Evolutionary conservation across 2,329 filamentous ascomycete species (phyloP).

Genomic region (Fusarium sororula): DNA sequence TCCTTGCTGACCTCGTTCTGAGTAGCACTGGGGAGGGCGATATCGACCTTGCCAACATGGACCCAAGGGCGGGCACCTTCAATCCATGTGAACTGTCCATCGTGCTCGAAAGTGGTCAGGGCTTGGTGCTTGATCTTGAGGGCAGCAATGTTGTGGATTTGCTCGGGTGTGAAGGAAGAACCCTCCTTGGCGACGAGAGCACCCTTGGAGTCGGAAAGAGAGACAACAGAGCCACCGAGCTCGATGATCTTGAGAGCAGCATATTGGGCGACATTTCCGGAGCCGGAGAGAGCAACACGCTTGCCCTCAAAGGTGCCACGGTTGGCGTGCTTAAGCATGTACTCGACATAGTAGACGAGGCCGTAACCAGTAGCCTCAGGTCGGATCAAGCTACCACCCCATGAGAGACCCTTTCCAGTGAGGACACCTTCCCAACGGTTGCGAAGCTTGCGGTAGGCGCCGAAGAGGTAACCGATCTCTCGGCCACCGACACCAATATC

Average conservation of each 20-base stretch:
- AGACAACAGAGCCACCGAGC: conserved; percentile 91
- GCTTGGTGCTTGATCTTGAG: conserved; percentile 90
- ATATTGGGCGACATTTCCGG: conserved; percentile 98
- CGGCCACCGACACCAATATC: conserved; percentile 94
- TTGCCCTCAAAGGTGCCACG: conserved; percentile 89
- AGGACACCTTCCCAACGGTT: conserved; percentile 96
- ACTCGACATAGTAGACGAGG: conserved; percentile 93
- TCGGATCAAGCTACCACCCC: conserved; percentile 93
- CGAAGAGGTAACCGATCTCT: conserved; percentile 95
- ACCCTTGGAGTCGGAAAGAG: conserved; percentile 92
- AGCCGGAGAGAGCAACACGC: conserved; percentile 94
- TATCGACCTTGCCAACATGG: conserved; percentile 88
- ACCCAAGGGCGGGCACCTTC: conserved; percentile 89
- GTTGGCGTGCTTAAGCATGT: conserved; percentile 94
- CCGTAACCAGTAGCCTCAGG: conserved; percentile 98
- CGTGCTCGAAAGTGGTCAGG: conserved; percentile 75
- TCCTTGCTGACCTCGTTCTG: conserved; percentile 97
- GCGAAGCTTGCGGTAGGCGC: conserved; percentile 86
- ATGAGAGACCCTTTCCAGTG: conserved; percentile 92
- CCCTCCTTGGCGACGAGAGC: conserved; percentile 78
- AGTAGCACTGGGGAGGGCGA: conserved; percentile 91
- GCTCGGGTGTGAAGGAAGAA: conserved; percentile 78
- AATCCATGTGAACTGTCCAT: conserved; percentile 83
- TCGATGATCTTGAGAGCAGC: conserved; percentile 96
- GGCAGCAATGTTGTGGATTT: conserved; percentile 80